A percentile compares a stretch with the other conserved stretches of the same genome.
Conservation (phyloP, 192 early-diverging fungal genomes). For the Ramicandelaber brevisporus region DNA sequence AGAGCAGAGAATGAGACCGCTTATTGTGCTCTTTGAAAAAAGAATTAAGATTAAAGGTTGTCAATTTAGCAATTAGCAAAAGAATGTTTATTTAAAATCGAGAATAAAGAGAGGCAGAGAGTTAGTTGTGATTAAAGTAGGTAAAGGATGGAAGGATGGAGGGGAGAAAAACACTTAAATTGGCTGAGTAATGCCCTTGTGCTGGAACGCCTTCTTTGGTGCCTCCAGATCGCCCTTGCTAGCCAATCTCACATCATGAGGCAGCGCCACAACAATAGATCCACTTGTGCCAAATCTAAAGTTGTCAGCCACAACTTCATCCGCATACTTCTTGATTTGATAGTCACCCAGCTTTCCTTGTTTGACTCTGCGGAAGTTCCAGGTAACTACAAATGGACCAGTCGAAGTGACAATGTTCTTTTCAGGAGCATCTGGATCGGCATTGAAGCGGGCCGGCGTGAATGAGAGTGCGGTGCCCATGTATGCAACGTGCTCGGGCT, state of each 20-base stretch:
- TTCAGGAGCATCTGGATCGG: constrained; percentile 39
- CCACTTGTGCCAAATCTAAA: constrained; percentile 63
- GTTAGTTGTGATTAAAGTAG: too few species aligned
- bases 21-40: too few species aligned
- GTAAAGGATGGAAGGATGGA: too few species aligned
- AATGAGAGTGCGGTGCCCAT: constrained; percentile 46
- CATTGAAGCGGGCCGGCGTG: constrained; percentile 76
- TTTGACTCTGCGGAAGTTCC: constrained; percentile 71
- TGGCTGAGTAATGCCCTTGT: too few species aligned
- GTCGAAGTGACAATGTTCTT: constrained; percentile 70
- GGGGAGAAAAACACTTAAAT: too few species aligned
- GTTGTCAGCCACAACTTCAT: constrained; percentile 70
- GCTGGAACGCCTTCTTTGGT: too few species aligned
- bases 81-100: too few species aligned
- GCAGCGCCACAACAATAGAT: constrained; percentile 67
- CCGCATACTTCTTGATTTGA: constrained; percentile 63
- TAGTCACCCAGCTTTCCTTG: constrained; percentile 54
- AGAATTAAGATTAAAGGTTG: too few species aligned
- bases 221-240: too few species aligned
- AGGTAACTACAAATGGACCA: constrained; percentile 72
- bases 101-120: too few species aligned
- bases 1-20: too few species aligned
- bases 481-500: constrained; percentile 66
- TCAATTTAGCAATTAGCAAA: too few species aligned
- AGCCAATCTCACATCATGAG: constrained; percentile 46